These are phyloP conservation scores for Turritis glabra DNA, from an alignment of 345 rosid species.

Conservation along the genomic window DNA sequence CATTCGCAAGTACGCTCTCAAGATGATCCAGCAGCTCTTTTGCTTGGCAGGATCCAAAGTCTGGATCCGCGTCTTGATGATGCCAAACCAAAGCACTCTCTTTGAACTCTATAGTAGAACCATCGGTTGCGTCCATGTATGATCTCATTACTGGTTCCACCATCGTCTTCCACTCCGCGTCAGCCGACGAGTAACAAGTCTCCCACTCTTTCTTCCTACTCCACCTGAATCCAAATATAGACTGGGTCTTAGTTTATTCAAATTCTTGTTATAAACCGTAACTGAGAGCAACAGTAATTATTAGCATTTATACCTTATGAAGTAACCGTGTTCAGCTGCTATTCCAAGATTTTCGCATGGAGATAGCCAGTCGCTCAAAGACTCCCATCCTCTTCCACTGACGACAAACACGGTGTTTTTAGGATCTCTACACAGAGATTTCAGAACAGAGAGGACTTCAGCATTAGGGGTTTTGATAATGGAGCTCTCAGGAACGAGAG, in stretches of 20 bases:
- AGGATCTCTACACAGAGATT: conserved; percentile 59
- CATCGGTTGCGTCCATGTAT: conserved; percentile 86
- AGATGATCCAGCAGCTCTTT: conserved; percentile 83
- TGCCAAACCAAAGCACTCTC: conserved; percentile 94
- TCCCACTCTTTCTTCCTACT: conserved; percentile 67
- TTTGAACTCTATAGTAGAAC: conserved; percentile 75
- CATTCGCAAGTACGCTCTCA: conserved; percentile 81
- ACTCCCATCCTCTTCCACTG: conserved; percentile 68
- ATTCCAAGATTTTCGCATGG: conserved; percentile 74
- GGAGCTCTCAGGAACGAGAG: conserved; percentile 64
- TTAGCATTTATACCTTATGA: conserved; percentile 48
- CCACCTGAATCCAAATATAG: conserved; percentile 48
- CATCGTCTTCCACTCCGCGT: conserved; percentile 73
- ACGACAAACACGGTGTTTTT: conserved; percentile 72
- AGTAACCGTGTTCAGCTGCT: conserved; percentile 89
- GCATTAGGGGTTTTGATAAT: conserved; percentile 59
- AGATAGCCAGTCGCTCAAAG: conserved; percentile 65
- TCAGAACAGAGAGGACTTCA: conserved; percentile 58
- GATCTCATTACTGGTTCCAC: conserved; percentile 83
- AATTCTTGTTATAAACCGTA: background rate
- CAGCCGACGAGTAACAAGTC: conserved; percentile 51
- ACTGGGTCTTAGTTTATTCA: background rate
- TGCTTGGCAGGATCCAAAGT: conserved; percentile 91
- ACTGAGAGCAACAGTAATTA: background rate
- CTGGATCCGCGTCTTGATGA: conserved; percentile 94